Percentiles rank a stretch among this genome's conserved stretches.
Conservation (phyloP, 2,329 filamentous ascomycete genomes). For the Botrytis byssoidea region DNA sequence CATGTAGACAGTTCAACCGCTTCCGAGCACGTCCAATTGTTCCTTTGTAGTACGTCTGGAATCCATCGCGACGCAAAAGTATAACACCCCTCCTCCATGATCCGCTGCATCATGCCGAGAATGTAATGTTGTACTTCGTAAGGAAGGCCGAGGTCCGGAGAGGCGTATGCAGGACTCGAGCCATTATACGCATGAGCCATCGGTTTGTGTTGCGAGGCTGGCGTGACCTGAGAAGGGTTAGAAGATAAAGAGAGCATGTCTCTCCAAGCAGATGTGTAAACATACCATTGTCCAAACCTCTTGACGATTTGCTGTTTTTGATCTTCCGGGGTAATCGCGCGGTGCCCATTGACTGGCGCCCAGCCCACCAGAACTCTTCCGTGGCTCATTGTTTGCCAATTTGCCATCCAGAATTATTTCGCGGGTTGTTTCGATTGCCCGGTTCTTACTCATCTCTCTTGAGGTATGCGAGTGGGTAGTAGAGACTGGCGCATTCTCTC, state of each 20-base stretch:
- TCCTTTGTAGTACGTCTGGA: constrained; percentile 29
- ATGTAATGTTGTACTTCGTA: constrained; percentile 40
- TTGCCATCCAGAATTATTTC: neutral
- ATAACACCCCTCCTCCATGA: constrained; percentile 38
- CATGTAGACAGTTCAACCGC: constrained; percentile 37
- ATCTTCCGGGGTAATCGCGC: constrained; percentile 23
- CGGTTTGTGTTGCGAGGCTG: neutral
- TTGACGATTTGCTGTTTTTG: constrained; percentile 15
- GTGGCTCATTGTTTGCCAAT: neutral
- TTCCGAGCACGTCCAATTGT: constrained; percentile 36
- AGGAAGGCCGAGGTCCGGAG: constrained; percentile 35
- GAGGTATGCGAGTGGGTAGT: neutral
- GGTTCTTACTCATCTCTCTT: neutral
- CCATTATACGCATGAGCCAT: constrained; percentile 10
- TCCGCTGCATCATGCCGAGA: constrained; percentile 36
- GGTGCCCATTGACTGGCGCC: constrained; percentile 35
- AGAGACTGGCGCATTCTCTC: constrained; percentile 12
- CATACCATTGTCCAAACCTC: constrained; percentile 33
- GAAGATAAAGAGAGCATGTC: constrained; percentile 16
- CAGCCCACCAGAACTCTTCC: constrained; percentile 9
- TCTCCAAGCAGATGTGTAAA: constrained; percentile 5
- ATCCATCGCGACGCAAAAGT: constrained; percentile 37
- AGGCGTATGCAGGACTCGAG: neutral
- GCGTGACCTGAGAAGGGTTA: neutral
- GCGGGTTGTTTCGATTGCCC: neutral